Conservation (phyloP, 441 rosid genomes). For the Brassica balearica region DNA sequence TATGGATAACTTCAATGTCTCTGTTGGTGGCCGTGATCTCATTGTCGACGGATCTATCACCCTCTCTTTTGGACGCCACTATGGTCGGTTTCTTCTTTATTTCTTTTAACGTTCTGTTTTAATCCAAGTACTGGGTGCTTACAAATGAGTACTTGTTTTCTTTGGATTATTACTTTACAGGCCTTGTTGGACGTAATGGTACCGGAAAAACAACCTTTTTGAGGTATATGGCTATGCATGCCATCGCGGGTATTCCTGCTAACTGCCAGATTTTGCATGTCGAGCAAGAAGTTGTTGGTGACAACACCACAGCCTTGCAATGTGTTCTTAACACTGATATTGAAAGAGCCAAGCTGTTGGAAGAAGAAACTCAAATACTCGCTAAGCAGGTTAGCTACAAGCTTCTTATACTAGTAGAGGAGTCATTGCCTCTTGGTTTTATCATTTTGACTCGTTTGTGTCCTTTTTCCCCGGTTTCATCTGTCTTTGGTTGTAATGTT, state of each 20-base stretch:
- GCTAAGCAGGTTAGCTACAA: constrained; percentile 67
- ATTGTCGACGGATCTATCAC: constrained; percentile 88
- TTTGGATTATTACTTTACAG: constrained; percentile 52
- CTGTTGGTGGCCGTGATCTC: constrained; percentile 98
- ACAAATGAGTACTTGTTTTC: constrained; percentile 15
- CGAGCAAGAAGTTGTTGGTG: constrained; percentile 98
- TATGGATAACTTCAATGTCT: constrained; percentile 88
- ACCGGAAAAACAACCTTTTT: constrained; percentile 98
- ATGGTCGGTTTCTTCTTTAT: constrained; percentile 62
- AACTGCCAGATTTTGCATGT: constrained; percentile 98
- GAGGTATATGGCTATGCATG: constrained; percentile 98
- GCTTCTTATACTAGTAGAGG: constrained; percentile 24
- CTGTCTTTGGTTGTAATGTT: constrained; percentile 38
- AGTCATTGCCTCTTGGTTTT: constrained; percentile 29
- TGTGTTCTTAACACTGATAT: constrained; percentile 92
- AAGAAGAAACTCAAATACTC: constrained; percentile 75
- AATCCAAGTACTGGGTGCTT: constrained; percentile 12
- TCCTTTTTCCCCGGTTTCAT: constrained; percentile 5
- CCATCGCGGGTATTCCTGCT: constrained; percentile 94
- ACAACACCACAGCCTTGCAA: constrained; percentile 84
- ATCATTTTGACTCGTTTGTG: constrained; percentile 5
- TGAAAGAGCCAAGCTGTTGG: constrained; percentile 82
- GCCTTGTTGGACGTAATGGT: constrained; percentile 98
- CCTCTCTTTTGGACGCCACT: constrained; percentile 94
- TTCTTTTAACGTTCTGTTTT: constrained; percentile 11